Conservation (phyloP, 164 flowering plant species). For the Platanus orientalis region DNA sequence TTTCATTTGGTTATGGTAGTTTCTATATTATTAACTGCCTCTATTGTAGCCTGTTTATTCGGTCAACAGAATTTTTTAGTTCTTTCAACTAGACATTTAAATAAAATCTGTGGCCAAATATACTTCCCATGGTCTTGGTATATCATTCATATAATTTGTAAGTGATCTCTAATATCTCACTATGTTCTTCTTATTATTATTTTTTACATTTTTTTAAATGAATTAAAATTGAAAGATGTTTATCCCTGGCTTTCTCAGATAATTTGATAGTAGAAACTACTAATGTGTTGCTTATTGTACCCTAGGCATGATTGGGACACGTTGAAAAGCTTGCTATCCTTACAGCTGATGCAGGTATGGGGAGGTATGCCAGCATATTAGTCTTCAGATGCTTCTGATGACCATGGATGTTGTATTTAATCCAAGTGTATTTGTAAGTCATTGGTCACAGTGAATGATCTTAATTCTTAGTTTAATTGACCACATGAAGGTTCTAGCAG, state of each 20-base stretch:
- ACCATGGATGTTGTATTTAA: not conserved
- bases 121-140: too few relatives aligned
- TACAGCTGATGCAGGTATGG: conserved; percentile 92
- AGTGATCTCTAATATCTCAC: too few relatives aligned
- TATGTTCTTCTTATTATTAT: too few relatives aligned
- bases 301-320: conserved; percentile 85
- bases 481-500: conserved; percentile 58
- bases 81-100: too few relatives aligned
- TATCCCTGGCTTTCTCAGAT: not conserved
- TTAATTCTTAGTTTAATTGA: conserved; percentile 5
- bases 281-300: conserved; percentile 2
- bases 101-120: too few relatives aligned
- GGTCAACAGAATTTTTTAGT: too few relatives aligned
- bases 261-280: not conserved
- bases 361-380: conserved; percentile 45
- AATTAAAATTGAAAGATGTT: not conserved
- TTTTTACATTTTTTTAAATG: not conserved
- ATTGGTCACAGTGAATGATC: not conserved
- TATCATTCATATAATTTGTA: not conserved
- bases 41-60: too few relatives aligned
- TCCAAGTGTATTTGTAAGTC: not conserved
- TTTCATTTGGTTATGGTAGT: too few relatives aligned
- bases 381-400: conserved; percentile 10
- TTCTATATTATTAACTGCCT: too few relatives aligned
- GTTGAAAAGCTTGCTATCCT: conserved; percentile 61